Percentiles rank a stretch among this genome's conserved stretches.
phyloP scores from a whole-genome alignment of 805 yeast species.

The Yamadazyma phyllophila region DNA sequence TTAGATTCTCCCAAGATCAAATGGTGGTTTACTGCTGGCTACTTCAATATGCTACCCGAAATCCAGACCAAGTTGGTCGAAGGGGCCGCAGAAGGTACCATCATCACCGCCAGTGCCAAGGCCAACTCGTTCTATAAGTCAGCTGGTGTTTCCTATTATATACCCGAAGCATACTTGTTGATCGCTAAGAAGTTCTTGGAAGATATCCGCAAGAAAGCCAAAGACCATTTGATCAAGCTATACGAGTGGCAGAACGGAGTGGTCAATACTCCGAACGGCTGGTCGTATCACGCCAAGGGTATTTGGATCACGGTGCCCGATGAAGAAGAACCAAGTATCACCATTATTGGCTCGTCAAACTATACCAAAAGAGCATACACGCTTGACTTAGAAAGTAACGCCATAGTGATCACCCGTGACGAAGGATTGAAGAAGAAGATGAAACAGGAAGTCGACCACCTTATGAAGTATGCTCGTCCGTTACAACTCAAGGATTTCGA shows the following conservation, averaged over 20 bases:
- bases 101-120: constrained; percentile 88
- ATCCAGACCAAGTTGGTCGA: constrained; percentile 57
- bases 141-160: constrained; percentile 70
- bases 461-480: constrained; percentile 50
- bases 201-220: constrained; percentile 43
- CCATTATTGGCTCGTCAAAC: constrained; percentile 89
- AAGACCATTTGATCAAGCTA: constrained; percentile 48
- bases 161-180: constrained; percentile 85
- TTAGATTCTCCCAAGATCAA: constrained; percentile 52
- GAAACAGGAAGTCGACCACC: constrained; percentile 61
- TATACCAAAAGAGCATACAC: constrained; percentile 88
- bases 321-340: constrained; percentile 60
- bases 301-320: constrained; percentile 72
- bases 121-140: constrained; percentile 93
- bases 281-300: constrained; percentile 99
- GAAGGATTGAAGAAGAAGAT: constrained; percentile 53
- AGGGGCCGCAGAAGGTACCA: constrained; percentile 59
- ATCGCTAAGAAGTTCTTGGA: constrained; percentile 68
- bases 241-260: constrained; percentile 87
- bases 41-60: constrained; percentile 84
- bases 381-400: constrained; percentile 86
- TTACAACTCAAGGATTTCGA: constrained; percentile 61
- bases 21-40: constrained; percentile 95
- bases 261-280: constrained; percentile 78
- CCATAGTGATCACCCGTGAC: constrained; percentile 72